phyloP scores from a whole-genome alignment of 192 early-diverging fungal species.

The Gaertneriomyces sp. region DNA sequence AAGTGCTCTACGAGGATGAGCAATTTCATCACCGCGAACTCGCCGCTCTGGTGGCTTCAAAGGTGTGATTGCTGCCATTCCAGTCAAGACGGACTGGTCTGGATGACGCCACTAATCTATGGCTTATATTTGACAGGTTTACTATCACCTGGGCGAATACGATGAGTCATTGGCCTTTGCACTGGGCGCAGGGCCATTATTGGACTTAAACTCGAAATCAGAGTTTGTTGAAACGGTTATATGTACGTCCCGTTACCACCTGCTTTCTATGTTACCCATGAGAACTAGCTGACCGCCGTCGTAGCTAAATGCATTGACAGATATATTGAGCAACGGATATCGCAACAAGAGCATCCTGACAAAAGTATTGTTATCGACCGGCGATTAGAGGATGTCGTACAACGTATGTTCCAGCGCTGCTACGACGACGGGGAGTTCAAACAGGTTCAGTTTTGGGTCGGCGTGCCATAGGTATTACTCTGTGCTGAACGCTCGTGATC shows the following conservation, averaged over 20 bases:
- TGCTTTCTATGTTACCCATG: too few relatives aligned
- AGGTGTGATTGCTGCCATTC: constrained; percentile 48
- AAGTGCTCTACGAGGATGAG: constrained; percentile 91
- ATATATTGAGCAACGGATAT: constrained; percentile 76
- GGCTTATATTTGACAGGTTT: constrained; percentile 60
- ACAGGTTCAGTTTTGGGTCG: constrained; percentile 43
- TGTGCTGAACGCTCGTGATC: not conserved
- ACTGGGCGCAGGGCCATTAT: constrained; percentile 84
- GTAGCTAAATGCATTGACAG: constrained; percentile 90
- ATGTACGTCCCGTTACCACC: constrained; percentile 49
- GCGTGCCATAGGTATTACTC: not conserved
- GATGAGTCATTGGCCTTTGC: constrained; percentile 96
- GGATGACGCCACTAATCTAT: not conserved
- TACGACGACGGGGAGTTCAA: constrained; percentile 80
- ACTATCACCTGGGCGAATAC: constrained; percentile 94
- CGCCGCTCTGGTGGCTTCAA: constrained; percentile 94
- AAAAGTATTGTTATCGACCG: constrained; percentile 61
- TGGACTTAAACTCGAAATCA: constrained; percentile 70
- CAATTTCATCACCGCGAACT: constrained; percentile 79
- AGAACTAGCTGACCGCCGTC: constrained; percentile 2
- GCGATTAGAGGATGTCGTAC: constrained; percentile 81
- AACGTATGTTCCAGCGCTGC: constrained; percentile 93
- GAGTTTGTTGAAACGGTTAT: constrained; percentile 95
- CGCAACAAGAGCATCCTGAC: constrained; percentile 39
- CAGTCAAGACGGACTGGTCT: constrained; percentile 1